These are phyloP conservation scores for Pontederia paniculata DNA, from an alignment of 176 grass and related monocot species.

Conservation along the genomic window DNA sequence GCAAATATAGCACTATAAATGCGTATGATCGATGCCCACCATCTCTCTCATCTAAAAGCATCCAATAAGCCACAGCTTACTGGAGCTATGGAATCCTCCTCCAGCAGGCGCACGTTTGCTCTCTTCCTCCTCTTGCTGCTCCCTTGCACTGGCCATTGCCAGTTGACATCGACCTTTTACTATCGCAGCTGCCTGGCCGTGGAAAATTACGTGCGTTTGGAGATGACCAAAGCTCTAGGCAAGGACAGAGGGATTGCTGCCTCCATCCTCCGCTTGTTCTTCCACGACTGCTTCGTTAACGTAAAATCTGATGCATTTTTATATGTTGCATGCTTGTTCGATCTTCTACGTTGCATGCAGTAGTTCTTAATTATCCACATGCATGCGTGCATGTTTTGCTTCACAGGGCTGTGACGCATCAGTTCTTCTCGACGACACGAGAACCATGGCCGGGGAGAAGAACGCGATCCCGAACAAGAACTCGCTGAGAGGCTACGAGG, in stretches of 20 bases:
- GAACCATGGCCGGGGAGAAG: not conserved
- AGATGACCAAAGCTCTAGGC: not conserved
- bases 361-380: too few species aligned
- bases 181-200: not conserved
- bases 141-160: not conserved
- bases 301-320: not conserved
- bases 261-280: conserved; percentile 11
- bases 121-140: not conserved
- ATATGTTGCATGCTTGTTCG: too few species aligned
- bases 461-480: not conserved
- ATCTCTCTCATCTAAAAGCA: too few species aligned
- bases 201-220: not conserved
- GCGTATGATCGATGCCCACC: too few species aligned
- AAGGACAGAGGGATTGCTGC: not conserved
- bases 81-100: not conserved
- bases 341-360: too few species aligned
- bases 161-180: not conserved
- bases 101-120: not conserved
- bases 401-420: conserved; percentile 7
- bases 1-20: too few species aligned
- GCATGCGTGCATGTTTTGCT: too few species aligned
- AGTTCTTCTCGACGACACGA: conserved; percentile 1
- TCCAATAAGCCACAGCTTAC: too few species aligned
- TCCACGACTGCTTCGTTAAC: conserved; percentile 16
- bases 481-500: conserved; percentile 8